Evolutionary conservation across 2,329 filamentous ascomycete genomes (phyloP).

Genomic region (Cladophialophora bantiana): DNA sequence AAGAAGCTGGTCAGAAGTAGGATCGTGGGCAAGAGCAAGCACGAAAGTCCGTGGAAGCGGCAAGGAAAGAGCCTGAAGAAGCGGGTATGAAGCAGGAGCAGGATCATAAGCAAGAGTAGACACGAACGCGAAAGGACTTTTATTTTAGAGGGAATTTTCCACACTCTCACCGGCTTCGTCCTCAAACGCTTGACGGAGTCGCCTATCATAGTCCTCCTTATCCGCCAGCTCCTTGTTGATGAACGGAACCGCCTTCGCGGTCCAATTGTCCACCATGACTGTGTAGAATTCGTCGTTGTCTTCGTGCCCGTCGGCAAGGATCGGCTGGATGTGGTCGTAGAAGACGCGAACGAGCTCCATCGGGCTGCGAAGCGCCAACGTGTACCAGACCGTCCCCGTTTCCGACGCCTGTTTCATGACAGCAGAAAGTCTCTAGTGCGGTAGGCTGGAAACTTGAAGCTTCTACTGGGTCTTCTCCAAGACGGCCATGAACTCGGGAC

Average conservation of each 20-base stretch:
- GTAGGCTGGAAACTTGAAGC: constrained; percentile 22
- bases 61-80: too few species aligned
- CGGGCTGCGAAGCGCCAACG: constrained; percentile 40
- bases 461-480: constrained; percentile 23
- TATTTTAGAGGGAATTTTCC: constrained; percentile 10
- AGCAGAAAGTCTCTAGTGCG: constrained; percentile 17
- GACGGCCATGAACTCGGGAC: constrained; percentile 23
- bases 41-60: background rate
- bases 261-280: constrained; percentile 40
- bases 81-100: constrained; percentile 1
- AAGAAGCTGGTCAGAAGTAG: constrained; percentile 15
- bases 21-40: too few species aligned
- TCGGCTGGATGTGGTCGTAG: constrained; percentile 42
- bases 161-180: too few species aligned
- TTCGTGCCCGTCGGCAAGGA: constrained; percentile 36
- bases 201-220: constrained; percentile 38
- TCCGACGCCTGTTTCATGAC: constrained; percentile 41
- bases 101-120: constrained; percentile 9
- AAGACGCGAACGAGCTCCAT: constrained; percentile 41
- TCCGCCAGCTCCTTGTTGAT: constrained; percentile 38
- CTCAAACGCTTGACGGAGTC: constrained; percentile 32
- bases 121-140: constrained; percentile 22
- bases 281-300: constrained; percentile 33
- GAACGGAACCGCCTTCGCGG: constrained; percentile 31
- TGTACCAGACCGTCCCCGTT: constrained; percentile 43